These are phyloP conservation scores for Maudiozyma turicensis DNA, from an alignment of 805 yeast species.

Conservation along the genomic window DNA sequence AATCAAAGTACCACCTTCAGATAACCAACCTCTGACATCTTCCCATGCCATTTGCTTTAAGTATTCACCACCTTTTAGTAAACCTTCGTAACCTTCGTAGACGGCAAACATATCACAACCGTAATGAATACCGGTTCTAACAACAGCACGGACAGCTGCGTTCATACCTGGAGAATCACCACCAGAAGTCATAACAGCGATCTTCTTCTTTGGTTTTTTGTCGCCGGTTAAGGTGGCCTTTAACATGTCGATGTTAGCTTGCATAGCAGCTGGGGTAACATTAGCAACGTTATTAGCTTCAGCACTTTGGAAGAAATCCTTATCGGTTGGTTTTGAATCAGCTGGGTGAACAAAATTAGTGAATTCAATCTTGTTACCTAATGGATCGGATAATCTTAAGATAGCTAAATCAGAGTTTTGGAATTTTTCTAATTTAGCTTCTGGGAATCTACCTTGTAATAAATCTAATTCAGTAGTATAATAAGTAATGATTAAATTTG, in stretches of 20 bases:
- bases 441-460: conserved; percentile 16
- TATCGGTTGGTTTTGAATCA: conserved; percentile 18
- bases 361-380: conserved; percentile 52
- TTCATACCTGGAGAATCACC: conserved; percentile 99
- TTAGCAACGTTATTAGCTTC: conserved; percentile 8
- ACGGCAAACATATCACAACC: conserved; percentile 89
- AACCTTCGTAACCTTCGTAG: conserved; percentile 91
- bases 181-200: conserved; percentile 96
- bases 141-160: conserved; percentile 91
- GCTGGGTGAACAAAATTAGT: conserved; percentile 37
- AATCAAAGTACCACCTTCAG: conserved; percentile 89
- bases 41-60: conserved; percentile 81
- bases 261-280: conserved; percentile 7
- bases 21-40: conserved; percentile 88
- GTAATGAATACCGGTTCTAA: conserved; percentile 76
- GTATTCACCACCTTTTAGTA: conserved; percentile 74
- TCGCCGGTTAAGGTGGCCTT: conserved; percentile 12
- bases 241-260: conserved; percentile 8
- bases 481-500: conserved; percentile 27
- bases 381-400: conserved; percentile 43
- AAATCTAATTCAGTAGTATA: conserved; percentile 33
- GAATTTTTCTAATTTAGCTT: conserved; percentile 16
- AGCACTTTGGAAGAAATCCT: conserved; percentile 15
- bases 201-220: conserved; percentile 28
- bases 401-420: conserved; percentile 9